Evolutionary conservation across 225 moss, liverwort and hornwort genomes (phyloP).

Genomic region (Anthoceros angustus): DNA sequence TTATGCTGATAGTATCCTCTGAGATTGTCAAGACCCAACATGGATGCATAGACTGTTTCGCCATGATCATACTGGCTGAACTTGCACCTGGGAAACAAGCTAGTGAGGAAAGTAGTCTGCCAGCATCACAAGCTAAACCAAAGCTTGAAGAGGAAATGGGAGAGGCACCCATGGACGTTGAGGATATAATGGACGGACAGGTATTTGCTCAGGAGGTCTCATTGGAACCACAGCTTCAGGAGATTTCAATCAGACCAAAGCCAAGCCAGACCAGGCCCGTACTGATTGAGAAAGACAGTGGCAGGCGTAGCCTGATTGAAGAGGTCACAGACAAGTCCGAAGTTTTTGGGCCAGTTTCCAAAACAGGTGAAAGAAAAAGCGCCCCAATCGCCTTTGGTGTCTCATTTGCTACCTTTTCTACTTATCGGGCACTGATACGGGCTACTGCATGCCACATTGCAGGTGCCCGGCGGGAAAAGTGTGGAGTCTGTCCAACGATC

Average conservation of each 20-base stretch:
- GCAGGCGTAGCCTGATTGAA: slow-evolving; percentile 17
- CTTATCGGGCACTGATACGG: no score
- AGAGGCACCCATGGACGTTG: neutral
- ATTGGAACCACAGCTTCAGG: slow-evolving; percentile 43
- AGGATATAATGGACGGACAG: neutral
- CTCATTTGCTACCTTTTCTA: no score
- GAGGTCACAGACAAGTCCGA: slow-evolving; percentile 13
- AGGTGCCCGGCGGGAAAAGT: slow-evolving; percentile 16
- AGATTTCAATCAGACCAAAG: slow-evolving; percentile 27
- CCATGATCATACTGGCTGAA: slow-evolving; percentile 75
- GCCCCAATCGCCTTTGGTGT: no score
- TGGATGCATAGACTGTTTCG: slow-evolving; percentile 93
- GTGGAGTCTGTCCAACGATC: slow-evolving; percentile 38
- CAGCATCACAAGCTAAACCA: neutral
- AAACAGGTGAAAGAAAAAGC: no score
- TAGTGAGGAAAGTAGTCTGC: neutral
- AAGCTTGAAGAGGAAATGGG: neutral
- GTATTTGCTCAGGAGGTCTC: slow-evolving; percentile 6
- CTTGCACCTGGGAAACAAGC: slow-evolving; percentile 7
- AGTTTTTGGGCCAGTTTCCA: no score
- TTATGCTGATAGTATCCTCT: slow-evolving; percentile 26
- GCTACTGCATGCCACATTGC: neutral
- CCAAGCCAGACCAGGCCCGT: neutral
- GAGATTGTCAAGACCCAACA: slow-evolving; percentile 86
- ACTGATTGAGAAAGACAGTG: neutral